A percentile compares a stretch with the other conserved stretches of the same genome.
These are phyloP conservation scores for Trypanosoma congolense DNA, from an alignment of 208 protist species.

Conservation along the genomic window DNA sequence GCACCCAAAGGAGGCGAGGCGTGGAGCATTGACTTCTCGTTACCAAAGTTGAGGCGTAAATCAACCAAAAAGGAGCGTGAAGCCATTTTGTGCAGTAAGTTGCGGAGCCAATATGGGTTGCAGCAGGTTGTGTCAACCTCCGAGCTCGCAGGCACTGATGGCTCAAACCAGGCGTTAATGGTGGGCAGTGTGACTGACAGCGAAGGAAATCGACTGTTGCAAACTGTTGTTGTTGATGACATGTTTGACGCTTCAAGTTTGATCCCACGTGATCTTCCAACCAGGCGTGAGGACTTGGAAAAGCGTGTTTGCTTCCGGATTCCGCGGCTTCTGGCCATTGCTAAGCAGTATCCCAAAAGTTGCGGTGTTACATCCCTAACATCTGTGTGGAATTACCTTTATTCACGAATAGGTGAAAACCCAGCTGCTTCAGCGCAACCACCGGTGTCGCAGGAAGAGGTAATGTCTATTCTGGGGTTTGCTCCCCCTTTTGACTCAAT, in stretches of 20 bases:
- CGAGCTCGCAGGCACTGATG: not conserved
- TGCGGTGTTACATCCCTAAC: slow-evolving; percentile 86
- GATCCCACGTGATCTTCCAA: slow-evolving; percentile 63
- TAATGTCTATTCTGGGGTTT: slow-evolving; percentile 88
- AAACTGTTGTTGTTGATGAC: slow-evolving; percentile 44
- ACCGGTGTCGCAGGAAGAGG: slow-evolving; percentile 82
- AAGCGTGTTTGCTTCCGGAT: slow-evolving; percentile 62
- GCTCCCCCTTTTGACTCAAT: slow-evolving; percentile 86
- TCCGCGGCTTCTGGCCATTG: slow-evolving; percentile 66
- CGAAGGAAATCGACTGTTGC: slow-evolving; percentile 10
- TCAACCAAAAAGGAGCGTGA: slow-evolving; percentile 64
- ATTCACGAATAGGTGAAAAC: slow-evolving; percentile 73
- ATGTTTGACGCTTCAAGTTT: slow-evolving; percentile 40
- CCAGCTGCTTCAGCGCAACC: slow-evolving; percentile 26
- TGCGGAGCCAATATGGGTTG: slow-evolving; percentile 19
- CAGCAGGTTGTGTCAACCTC: not conserved
- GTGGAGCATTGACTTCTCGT: slow-evolving; percentile 70
- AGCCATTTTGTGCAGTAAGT: slow-evolving; percentile 34
- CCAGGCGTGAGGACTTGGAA: slow-evolving; percentile 60
- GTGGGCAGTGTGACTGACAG: slow-evolving; percentile 1
- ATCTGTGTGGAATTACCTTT: slow-evolving; percentile 91
- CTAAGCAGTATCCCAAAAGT: slow-evolving; percentile 88
- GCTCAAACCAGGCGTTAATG: not conserved
- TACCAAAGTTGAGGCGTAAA: slow-evolving; percentile 38
- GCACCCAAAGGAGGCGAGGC: slow-evolving; percentile 28